Evolutionary conservation across 352 stramenopile genomes (phyloP).

Genomic region (Aphanomyces stellatus): DNA sequence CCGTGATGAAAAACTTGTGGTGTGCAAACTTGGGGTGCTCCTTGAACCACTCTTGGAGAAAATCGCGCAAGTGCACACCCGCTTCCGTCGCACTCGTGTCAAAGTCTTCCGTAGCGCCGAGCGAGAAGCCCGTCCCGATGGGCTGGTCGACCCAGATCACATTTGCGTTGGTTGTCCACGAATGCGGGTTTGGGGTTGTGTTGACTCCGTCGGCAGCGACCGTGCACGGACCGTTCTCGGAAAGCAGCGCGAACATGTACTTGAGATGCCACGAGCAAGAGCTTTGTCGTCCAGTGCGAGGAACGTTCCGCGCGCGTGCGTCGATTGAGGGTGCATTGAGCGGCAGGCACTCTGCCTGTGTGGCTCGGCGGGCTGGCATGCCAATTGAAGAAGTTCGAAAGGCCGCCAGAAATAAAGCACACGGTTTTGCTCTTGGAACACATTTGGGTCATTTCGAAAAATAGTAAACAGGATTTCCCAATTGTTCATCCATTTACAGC

Average conservation of each 20-base stretch:
- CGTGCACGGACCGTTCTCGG: slow-evolving; percentile 26
- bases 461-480: too few relatives aligned
- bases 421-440: too few relatives aligned
- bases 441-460: too few relatives aligned
- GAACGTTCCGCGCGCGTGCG: too few relatives aligned
- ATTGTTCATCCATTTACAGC: too few relatives aligned
- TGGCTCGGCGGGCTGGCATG: too few relatives aligned
- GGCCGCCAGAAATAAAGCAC: too few relatives aligned
- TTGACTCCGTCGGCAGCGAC: slow-evolving; percentile 18
- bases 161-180: slow-evolving; percentile 21
- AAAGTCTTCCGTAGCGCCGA: slow-evolving; percentile 23
- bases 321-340: too few relatives aligned
- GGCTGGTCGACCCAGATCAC: slow-evolving; percentile 21
- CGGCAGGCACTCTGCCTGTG: too few relatives aligned
- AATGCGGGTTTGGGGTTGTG: slow-evolving; percentile 16
- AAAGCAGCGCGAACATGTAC: slow-evolving; percentile 21
- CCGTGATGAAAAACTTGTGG: slow-evolving; percentile 33
- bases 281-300: too few relatives aligned
- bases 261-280: too few relatives aligned
- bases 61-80: slow-evolving; percentile 34
- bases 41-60: slow-evolving; percentile 46
- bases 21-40: slow-evolving; percentile 55
- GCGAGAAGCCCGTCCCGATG: slow-evolving; percentile 21
- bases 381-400: too few relatives aligned
- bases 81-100: slow-evolving; percentile 32